phyloP scores from a whole-genome alignment of 2,329 filamentous ascomycete species.

The Epichloe elymi region DNA sequence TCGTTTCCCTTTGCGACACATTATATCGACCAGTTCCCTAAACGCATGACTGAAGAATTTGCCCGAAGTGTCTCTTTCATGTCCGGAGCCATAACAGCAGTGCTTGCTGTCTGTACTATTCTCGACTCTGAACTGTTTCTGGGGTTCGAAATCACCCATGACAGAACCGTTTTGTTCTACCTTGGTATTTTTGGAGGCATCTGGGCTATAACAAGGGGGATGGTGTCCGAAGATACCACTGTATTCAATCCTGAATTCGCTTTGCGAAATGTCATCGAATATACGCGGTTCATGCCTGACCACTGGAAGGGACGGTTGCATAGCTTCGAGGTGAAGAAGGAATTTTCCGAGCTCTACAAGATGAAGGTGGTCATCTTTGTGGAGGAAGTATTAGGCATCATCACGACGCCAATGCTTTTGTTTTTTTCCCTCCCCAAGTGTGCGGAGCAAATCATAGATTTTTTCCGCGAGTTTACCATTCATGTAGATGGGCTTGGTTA shows the following conservation, averaged over 20 bases:
- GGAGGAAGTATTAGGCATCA: constrained; percentile 83
- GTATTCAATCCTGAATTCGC: constrained; percentile 90
- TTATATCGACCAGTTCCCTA: constrained; percentile 93
- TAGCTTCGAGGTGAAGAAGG: constrained; percentile 80
- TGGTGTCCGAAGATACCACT: constrained; percentile 74
- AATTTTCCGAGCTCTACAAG: constrained; percentile 85
- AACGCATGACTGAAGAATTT: constrained; percentile 79
- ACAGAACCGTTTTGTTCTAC: constrained; percentile 83
- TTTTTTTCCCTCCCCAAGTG: constrained; percentile 68
- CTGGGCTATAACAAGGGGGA: constrained; percentile 67
- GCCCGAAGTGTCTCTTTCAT: constrained; percentile 80
- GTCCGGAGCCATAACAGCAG: constrained; percentile 71
- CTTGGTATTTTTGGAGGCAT: constrained; percentile 69
- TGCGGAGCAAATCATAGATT: constrained; percentile 88
- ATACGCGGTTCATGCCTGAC: constrained; percentile 80
- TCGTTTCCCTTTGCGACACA: constrained; percentile 85
- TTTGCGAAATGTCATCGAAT: constrained; percentile 77
- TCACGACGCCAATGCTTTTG: constrained; percentile 81
- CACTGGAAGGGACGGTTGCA: constrained; percentile 87
- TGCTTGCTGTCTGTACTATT: constrained; percentile 73
- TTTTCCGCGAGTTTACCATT: constrained; percentile 94
- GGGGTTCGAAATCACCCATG: constrained; percentile 79
- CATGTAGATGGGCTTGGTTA: constrained; percentile 94
- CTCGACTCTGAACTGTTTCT: constrained; percentile 84
- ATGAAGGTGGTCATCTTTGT: constrained; percentile 84